phyloP scores from a whole-genome alignment of 805 yeast species.

The Brettanomyces naardenensis region DNA sequence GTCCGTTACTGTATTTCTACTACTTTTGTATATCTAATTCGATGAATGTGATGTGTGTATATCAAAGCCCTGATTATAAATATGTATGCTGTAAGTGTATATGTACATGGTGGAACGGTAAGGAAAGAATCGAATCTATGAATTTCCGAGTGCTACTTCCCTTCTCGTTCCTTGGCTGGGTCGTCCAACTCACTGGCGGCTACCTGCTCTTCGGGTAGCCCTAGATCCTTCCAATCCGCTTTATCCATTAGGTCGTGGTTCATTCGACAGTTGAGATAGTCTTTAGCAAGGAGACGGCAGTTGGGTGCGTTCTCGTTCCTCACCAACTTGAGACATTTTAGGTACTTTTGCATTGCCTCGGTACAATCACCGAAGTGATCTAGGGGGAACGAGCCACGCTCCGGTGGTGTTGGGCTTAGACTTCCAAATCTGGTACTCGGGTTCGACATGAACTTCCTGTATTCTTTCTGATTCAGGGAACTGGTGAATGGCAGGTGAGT shows the following conservation, averaged over 20 bases:
- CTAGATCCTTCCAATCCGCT: conserved; percentile 29
- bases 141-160: no score
- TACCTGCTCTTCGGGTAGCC: conserved; percentile 30
- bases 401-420: conserved; percentile 87
- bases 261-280: conserved; percentile 83
- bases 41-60: no score
- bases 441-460: conserved; percentile 25
- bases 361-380: conserved; percentile 86
- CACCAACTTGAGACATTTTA: conserved; percentile 71
- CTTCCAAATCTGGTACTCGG: conserved; percentile 39
- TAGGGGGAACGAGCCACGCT: conserved; percentile 90
- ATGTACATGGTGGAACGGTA: no score
- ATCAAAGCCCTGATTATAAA: no score
- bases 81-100: no score
- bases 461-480: no score
- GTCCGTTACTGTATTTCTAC: no score
- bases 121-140: no score
- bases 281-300: conserved; percentile 78
- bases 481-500: no score
- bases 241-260: conserved; percentile 43
- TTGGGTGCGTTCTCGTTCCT: conserved; percentile 84
- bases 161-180: no score
- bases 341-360: conserved; percentile 62
- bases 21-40: no score
- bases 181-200: no score